Evolutionary conservation across 2,329 filamentous ascomycete genomes (phyloP).

Genomic region (Fusarium tricinctum): DNA sequence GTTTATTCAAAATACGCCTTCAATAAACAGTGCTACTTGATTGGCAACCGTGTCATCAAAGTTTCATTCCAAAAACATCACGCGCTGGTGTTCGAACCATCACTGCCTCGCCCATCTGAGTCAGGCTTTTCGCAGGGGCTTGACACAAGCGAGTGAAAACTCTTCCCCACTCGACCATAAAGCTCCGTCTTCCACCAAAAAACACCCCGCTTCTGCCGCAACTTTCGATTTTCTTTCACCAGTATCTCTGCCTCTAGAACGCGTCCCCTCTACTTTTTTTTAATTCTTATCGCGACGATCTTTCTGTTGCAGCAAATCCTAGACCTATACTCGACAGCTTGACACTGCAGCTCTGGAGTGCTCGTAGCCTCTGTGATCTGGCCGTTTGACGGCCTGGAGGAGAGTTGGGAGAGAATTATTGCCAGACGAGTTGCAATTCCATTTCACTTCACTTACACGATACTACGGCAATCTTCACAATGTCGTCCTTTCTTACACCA

Average conservation of each 20-base stretch:
- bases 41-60: neutral
- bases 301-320: conserved; percentile 4
- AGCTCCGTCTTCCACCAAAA: conserved; percentile 28
- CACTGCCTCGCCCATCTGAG: conserved; percentile 43
- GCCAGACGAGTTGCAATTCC: neutral
- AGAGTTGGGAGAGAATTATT: conserved; percentile 10
- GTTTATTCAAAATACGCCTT: neutral
- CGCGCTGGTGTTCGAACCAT: conserved; percentile 46
- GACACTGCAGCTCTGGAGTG: conserved; percentile 13
- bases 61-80: conserved; percentile 32
- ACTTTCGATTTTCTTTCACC: conserved; percentile 45
- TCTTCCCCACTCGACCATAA: conserved; percentile 53
- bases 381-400: conserved; percentile 38
- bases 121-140: conserved; percentile 28
- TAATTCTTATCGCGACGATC: conserved; percentile 39
- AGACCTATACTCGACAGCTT: neutral
- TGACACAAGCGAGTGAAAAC: conserved; percentile 27
- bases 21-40: neutral
- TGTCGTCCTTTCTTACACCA: conserved; percentile 64
- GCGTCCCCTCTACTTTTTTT: conserved; percentile 18
- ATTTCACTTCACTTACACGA: conserved; percentile 7
- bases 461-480: conserved; percentile 45
- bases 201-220: conserved; percentile 43
- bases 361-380: conserved; percentile 2
- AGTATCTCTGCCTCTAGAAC: conserved; percentile 38